These are phyloP conservation scores for Paratinospora sagittata DNA, from an alignment of 164 flowering plant species.

Conservation along the genomic window DNA sequence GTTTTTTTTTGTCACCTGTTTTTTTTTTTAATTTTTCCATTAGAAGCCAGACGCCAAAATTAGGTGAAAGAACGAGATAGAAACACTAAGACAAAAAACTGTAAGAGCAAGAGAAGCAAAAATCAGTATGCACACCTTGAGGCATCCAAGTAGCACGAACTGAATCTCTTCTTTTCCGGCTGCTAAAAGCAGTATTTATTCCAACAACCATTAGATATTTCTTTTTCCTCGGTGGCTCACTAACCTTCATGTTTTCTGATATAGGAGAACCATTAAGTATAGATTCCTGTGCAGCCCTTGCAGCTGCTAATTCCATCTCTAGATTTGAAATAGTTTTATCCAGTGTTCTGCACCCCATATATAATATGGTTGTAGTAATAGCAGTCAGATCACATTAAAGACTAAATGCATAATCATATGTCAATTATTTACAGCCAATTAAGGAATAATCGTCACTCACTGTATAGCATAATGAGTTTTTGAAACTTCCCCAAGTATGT, in stretches of 20 bases:
- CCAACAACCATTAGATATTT: constrained; percentile 88
- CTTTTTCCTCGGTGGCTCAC: constrained; percentile 42
- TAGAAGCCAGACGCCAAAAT: not conserved
- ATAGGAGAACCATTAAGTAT: constrained; percentile 67
- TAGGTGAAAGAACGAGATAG: constrained; percentile 8
- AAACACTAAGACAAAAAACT: not conserved
- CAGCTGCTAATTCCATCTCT: constrained; percentile 97
- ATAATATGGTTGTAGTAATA: not conserved
- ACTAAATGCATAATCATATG: not conserved
- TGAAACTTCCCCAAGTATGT: constrained; percentile 60
- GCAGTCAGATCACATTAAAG: not conserved
- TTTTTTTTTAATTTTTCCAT: constrained; percentile 8
- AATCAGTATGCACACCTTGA: constrained; percentile 44
- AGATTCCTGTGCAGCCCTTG: constrained; percentile 88
- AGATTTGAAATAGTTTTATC: constrained; percentile 88
- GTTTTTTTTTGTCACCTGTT: constrained; percentile 75
- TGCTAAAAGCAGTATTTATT: constrained; percentile 93
- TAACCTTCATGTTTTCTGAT: constrained; percentile 37
- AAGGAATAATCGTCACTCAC: constrained; percentile 42
- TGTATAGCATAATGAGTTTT: constrained; percentile 71
- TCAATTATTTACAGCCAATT: not conserved
- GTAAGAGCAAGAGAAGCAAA: not conserved
- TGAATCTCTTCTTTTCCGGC: constrained; percentile 94
- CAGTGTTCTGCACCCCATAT: constrained; percentile 49
- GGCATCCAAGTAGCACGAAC: constrained; percentile 99